Base-by-base conservation (phyloP, 352 stramenopile species). In the Phytophthora sp. region DNA sequence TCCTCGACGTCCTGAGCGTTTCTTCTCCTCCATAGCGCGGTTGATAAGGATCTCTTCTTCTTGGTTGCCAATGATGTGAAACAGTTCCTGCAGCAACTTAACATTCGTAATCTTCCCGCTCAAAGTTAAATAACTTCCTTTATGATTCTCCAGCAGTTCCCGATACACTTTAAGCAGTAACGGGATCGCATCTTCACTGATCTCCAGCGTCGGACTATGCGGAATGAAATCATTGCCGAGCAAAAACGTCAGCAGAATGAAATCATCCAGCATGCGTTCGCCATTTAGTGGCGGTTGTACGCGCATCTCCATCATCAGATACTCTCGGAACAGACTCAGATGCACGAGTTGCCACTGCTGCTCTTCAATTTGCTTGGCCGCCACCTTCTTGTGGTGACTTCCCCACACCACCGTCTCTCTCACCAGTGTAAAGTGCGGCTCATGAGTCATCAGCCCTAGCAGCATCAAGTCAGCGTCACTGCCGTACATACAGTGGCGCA, bases 221-320 rank as follows among this genome's bases (percentile, higher is more conserved):
- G 98, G 98, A 56, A 99, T 95, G 59, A 99, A 99, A 70, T 99
- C 98, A 82, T 99, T 99, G 35, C 98, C 98, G 3, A 99, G 90
- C 38, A 99, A 81, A 74, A 99, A 99, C n/a, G 97, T 99, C 53
- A 99, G 87, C 66, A 99, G 92, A 8, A 99, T 98, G 74, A 99
- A 99, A 73, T 99, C 98, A 78, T 99, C 98, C 62, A 99, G 95
- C 57, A 99, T 93, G 16, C 97, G 85, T 74, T 99, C 98, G 20
- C 82, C 82, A 57, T 89, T 74, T 2, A 90, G 45, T 3, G 77
- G 79, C 15, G 69, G 38, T 36, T 78, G 60, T 0, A 90, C 85
- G 12, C 68, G 77, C 80, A 99, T 98, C 76, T 99, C 98, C 52
- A 99, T 83, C 75, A 98, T 89, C 8, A 99, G 66, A 74, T 99